Evolutionary conservation across 176 grass and related monocot species (phyloP).

Genomic region (Cenchrus fungigraminus): DNA sequence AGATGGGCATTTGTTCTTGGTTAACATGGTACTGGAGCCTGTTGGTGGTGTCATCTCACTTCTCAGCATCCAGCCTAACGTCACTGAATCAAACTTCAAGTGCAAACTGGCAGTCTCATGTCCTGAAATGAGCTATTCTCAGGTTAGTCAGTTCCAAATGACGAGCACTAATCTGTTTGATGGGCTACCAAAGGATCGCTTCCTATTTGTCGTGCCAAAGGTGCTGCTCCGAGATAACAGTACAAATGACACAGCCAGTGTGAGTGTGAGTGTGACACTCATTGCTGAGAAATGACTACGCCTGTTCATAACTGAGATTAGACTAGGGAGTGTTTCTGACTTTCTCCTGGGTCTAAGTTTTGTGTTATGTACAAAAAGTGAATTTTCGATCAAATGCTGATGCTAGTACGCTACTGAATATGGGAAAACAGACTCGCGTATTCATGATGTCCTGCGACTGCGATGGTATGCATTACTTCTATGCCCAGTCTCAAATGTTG

Average conservation of each 20-base stretch:
- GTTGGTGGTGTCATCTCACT: constrained; percentile 16
- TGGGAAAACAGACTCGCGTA: neutral
- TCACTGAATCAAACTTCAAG: constrained; percentile 9
- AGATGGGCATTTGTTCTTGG: constrained; percentile 27
- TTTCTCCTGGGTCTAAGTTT: neutral
- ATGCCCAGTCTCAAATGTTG: neutral
- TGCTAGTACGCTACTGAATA: neutral
- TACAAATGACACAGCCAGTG: neutral
- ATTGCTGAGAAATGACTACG: neutral
- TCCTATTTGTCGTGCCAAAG: constrained; percentile 3
- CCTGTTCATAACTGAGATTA: constrained; percentile 3
- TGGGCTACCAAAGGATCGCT: neutral
- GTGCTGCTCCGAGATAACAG: neutral
- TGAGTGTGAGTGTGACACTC: constrained; percentile 17
- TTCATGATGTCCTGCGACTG: neutral
- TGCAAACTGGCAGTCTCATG: constrained; percentile 14
- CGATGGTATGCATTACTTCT: neutral
- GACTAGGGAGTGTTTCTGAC: neutral
- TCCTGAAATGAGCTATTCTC: neutral
- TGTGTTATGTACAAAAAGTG: neutral
- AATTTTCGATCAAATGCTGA: neutral
- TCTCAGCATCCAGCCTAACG: constrained; percentile 26
- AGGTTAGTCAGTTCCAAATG: neutral
- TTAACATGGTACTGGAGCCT: constrained; percentile 24
- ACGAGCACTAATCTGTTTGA: constrained; percentile 12